Conservation (phyloP, 441 rosid species). For the Bocquillonia castaneifolia region DNA sequence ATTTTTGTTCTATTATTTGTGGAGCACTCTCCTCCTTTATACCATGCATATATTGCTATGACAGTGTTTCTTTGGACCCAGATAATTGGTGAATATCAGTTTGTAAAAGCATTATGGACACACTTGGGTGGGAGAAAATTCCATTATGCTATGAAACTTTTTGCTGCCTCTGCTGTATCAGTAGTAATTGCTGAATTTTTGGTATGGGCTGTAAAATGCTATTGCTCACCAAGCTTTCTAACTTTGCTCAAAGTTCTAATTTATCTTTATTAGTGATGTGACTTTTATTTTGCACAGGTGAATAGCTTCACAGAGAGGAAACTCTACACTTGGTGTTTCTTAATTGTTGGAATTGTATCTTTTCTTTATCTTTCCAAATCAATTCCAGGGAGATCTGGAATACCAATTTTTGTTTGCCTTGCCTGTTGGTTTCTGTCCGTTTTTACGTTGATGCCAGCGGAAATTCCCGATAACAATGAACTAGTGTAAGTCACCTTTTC, state of each 20-base stretch:
- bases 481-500: constrained; percentile 60
- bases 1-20: constrained; percentile 42
- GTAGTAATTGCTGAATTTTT: constrained; percentile 64
- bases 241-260: constrained; percentile 11
- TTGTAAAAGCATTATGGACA: constrained; percentile 60
- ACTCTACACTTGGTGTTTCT: constrained; percentile 88
- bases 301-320: constrained; percentile 88
- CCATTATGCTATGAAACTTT: constrained; percentile 45
- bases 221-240: constrained; percentile 15
- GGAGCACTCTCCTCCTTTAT: constrained; percentile 87
- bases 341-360: constrained; percentile 56
- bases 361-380: constrained; percentile 48
- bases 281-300: constrained; percentile 54
- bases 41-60: constrained; percentile 82
- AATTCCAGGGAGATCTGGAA: constrained; percentile 74
- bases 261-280: constrained; percentile 22
- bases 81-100: constrained; percentile 55
- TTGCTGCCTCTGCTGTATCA: constrained; percentile 49
- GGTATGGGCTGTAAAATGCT: constrained; percentile 42
- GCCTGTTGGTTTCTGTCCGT: constrained; percentile 77
- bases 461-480: constrained; percentile 85
- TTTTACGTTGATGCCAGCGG: constrained; percentile 94
- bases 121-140: constrained; percentile 44
- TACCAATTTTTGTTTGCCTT: constrained; percentile 68
- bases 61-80: constrained; percentile 84